Base-by-base conservation (phyloP, 228 moss, liverwort and hornwort genomes). In the Sphagnum magellanicum region DNA sequence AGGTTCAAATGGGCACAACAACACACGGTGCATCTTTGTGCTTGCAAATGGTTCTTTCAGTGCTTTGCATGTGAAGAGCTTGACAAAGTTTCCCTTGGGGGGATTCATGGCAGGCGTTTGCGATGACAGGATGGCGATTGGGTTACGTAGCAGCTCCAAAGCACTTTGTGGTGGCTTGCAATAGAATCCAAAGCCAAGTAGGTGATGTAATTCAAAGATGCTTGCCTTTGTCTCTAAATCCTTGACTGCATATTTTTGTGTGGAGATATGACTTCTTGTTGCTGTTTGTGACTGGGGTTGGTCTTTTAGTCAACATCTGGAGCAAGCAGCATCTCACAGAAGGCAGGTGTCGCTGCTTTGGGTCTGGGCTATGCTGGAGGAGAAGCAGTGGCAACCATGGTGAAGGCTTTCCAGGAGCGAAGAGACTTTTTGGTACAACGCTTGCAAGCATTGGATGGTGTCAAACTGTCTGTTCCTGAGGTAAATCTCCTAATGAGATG, bases 41-140 rank as follows among this genome's bases (percentile, higher is more conserved):
- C 32, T 32, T 32, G 32, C 32, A 32, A 32, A 32, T 32, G 32
- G 32, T 32, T 32, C 32, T 32, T 32, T 32, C 32, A 32, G 32
- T 32, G 3, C 1, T 32, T 32, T 32, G 32, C 32, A 32, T 32
- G 17, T 12, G 16, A 8, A 13, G 4, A 8, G 6, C 7, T 47
- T n/a, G 6, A 10, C 15, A 49, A 13, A 32, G 0, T 17, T 6
- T 7, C 49, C 32, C 32, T 32, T 67, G 51, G 5, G 12, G 50
- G 51, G 13, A 32, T 59, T 53, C 14, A 11, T 53, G 10, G 32
- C 83, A 79, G 98, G 94, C 94, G 60, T 98, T 98, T 79, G 90
- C 98, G 17, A 98, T 98, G 98, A 98, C 98, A 49, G 98, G 98
- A 46, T 98, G 94, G 94, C 88, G 98, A 59, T 70, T 98, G 63